Evolutionary conservation across 1,139 yeast species (phyloP).

Genomic region (Yamadazyma triangularis): DNA sequence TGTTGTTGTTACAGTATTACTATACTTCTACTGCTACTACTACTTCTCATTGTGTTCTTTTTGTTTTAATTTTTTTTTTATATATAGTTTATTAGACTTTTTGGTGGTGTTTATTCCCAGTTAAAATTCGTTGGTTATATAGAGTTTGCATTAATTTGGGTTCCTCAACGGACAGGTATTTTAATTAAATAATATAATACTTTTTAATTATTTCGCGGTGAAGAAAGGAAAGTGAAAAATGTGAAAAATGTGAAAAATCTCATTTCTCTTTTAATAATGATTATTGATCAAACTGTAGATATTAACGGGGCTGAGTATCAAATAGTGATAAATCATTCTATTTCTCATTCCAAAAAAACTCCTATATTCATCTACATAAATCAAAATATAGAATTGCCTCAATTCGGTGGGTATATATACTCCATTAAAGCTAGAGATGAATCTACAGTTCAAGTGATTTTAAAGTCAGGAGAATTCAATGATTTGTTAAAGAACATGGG

Average conservation of each 20-base stretch:
- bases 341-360: constrained; percentile 2
- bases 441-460: constrained; percentile 7
- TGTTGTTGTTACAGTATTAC: constrained; percentile 6
- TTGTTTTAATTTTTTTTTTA: constrained; percentile 11
- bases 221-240: no score
- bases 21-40: no score
- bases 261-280: no score
- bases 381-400: constrained; percentile 3
- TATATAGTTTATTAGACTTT: constrained; percentile 14
- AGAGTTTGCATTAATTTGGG: constrained; percentile 51
- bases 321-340: constrained; percentile 5
- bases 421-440: constrained; percentile 8
- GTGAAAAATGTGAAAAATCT: no score
- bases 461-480: constrained; percentile 11
- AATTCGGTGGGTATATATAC: constrained; percentile 14
- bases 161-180: constrained; percentile 52
- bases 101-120: constrained; percentile 10
- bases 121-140: constrained; percentile 23
- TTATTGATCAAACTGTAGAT: neutral
- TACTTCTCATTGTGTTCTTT: no score
- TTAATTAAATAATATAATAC: constrained; percentile 11
- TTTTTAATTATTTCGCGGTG: no score
- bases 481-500: constrained; percentile 12
- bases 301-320: constrained; percentile 9
- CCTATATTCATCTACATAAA: constrained; percentile 12